These are phyloP conservation scores for Apiospora saccharicola DNA, from an alignment of 2,329 filamentous ascomycete genomes.

Conservation along the genomic window DNA sequence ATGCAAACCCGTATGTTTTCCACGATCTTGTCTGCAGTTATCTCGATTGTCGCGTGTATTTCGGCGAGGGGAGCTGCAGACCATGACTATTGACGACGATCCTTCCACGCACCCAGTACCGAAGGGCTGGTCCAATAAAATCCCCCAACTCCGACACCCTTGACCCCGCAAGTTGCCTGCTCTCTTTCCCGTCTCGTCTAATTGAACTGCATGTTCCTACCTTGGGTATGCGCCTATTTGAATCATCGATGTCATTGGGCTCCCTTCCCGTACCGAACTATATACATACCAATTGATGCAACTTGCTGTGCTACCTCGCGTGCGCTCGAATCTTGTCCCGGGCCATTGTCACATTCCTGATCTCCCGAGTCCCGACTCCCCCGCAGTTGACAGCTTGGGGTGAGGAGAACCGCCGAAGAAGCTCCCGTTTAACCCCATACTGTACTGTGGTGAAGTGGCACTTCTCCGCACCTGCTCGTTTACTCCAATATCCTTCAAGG, in stretches of 20 bases:
- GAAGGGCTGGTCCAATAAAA: neutral
- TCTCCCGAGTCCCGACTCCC: constrained; percentile 3
- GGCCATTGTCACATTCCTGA: neutral
- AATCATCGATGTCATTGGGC: neutral
- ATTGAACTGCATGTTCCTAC: neutral
- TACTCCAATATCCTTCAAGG: neutral
- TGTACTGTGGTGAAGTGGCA: neutral
- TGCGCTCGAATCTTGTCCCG: neutral
- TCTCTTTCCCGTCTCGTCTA: neutral
- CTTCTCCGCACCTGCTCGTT: neutral
- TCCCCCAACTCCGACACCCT: constrained; percentile 14
- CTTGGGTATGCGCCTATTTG: neutral
- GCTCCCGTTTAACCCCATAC: neutral
- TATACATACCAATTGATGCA: neutral
- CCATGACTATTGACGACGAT: neutral
- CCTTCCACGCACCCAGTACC: neutral
- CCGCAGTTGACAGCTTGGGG: neutral
- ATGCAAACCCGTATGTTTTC: neutral
- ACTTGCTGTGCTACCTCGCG: neutral
- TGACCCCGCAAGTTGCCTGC: neutral
- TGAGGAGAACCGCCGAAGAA: constrained; percentile 19
- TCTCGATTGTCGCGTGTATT: constrained; percentile 6
- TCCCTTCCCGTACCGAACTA: neutral
- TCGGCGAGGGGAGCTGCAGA: neutral
- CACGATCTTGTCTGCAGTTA: neutral